phyloP scores from a whole-genome alignment of 2,329 filamentous ascomycete genomes.

The Aspergillus fijiensis region DNA sequence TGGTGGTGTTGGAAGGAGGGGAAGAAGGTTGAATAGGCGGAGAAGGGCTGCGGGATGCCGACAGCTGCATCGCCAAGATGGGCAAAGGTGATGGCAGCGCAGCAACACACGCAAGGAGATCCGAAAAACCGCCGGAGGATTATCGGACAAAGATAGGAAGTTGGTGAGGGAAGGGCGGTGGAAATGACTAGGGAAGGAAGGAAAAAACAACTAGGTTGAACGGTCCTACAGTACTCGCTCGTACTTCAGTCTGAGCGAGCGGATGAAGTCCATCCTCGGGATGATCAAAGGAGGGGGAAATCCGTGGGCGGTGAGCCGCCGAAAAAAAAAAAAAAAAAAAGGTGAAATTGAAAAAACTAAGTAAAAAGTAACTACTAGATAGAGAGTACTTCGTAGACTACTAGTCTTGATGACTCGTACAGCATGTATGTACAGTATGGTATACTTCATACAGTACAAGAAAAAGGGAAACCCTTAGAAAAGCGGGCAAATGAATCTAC shows the following conservation, averaged over 20 bases:
- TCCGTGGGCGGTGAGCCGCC: not conserved
- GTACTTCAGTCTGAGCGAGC: not conserved
- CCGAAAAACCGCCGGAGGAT: conserved; percentile 26
- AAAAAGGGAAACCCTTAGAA: no score
- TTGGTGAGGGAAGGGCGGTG: not conserved
- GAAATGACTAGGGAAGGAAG: conserved; percentile 13
- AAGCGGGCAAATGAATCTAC: no score
- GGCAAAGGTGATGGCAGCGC: conserved; percentile 4
- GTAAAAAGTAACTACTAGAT: not conserved
- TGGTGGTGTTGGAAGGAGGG: conserved; percentile 16
- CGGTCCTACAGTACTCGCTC: no score
- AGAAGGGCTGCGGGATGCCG: conserved; percentile 22
- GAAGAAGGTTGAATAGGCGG: conserved; percentile 18
- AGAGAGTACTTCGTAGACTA: not conserved
- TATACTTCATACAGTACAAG: no score
- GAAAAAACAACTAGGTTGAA: not conserved
- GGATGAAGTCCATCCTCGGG: not conserved
- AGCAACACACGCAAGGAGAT: not conserved
- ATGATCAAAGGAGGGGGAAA: not conserved
- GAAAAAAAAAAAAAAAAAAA: not conserved
- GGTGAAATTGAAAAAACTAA: not conserved
- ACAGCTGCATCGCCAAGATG: conserved; percentile 23
- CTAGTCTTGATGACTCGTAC: not conserved
- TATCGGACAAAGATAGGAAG: conserved; percentile 17
- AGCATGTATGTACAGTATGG: no score